Evolutionary conservation across 257 asterid species (phyloP), one percentile per base, ranked within the genome.

Genomic region (Anisodus tanguticus): DNA sequence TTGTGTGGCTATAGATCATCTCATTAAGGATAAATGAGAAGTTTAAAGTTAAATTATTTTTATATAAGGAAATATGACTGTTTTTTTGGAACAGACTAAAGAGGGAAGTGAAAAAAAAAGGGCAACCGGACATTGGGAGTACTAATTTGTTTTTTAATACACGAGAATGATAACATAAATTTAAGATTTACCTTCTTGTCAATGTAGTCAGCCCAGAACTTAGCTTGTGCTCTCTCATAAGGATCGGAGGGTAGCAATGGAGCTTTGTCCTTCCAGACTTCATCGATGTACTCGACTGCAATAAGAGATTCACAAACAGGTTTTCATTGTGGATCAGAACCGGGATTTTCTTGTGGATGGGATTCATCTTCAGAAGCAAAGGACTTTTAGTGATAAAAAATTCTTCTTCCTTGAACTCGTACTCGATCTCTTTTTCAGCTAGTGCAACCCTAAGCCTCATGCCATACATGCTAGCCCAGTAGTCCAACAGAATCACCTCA

Each of bases 401-500:
- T 12, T 67, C 85, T 58, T 67, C 80, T 37, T 82, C 85, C 12
- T 43, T 82, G 45, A 51, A 82, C 68, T 67, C 57, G 12, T 82
- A 67, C 37, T 82, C 45, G 6, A 82, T 60, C 4, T 59, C 85
- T 9, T 82, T 82, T n/a, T 82, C 85, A 51, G 85, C 80, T 72
- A 82, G 35, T 26, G 85, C 80, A 16, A 82, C 37, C 2, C 58
- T 68, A 6, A 51, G 11, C 39, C 85, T 82, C 85, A 53, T 68
- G 8, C 80, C 85, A 68, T 51, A 67, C 80, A 51, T 53, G 55
- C 85, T 82, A 5, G 80, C 37, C 85, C 85, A 68, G 43, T 67
- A 82, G 5, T 68, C 68, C 80, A 82, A 41, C 37, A 82, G 78
- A 49, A 82, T 82, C 85, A 82, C 85, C 13, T 82, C 85, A 51